Conservation (phyloP, 495 filamentous ascomycete species). For the Aspergillus bertholletiae region DNA sequence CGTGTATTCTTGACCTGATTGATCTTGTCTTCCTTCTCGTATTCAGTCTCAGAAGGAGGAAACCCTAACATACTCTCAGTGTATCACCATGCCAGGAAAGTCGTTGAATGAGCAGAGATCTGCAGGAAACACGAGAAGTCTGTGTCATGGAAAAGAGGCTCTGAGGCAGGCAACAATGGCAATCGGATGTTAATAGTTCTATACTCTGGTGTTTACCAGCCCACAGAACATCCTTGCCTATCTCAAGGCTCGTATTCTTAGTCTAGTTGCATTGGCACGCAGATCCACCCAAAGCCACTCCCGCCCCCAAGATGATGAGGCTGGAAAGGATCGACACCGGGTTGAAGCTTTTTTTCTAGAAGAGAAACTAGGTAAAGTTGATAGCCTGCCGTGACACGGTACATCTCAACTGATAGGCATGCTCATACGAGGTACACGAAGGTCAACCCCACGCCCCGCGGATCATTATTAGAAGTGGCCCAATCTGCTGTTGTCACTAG, state of each 20-base stretch:
- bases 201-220: background rate
- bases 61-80: background rate
- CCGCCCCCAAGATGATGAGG: background rate
- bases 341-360: background rate
- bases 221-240: background rate
- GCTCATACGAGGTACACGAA: background rate
- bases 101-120: background rate
- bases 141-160: background rate
- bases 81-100: background rate
- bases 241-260: background rate
- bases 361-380: no score
- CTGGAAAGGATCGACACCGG: background rate
- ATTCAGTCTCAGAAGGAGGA: background rate
- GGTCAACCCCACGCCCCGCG: no score
- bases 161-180: background rate
- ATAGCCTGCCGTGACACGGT: no score
- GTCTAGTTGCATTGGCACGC: background rate
- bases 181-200: background rate
- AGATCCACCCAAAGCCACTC: background rate
- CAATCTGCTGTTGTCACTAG: no score
- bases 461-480: no score
- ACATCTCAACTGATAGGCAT: no score
- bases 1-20: background rate
- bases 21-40: background rate
- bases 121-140: background rate